These are phyloP conservation scores for Corynespora cassiicola DNA, from an alignment of 2,329 filamentous ascomycete species.

Conservation along the genomic window DNA sequence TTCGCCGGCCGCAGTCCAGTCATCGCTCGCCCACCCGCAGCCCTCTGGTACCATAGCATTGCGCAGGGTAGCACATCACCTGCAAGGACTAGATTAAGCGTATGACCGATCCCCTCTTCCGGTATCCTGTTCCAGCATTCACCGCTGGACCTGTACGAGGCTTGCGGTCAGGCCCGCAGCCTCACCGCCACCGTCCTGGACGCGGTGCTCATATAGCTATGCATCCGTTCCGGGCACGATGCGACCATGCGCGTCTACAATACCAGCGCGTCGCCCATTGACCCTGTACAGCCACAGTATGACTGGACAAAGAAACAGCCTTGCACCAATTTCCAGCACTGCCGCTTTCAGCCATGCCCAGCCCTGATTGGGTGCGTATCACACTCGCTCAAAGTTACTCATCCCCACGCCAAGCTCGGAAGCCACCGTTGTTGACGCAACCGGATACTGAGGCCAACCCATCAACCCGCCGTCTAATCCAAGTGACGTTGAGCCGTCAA, in stretches of 20 bases:
- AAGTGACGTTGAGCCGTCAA: too few relatives aligned
- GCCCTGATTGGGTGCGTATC: not conserved
- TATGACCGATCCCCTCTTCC: constrained; percentile 18
- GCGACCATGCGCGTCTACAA: constrained; percentile 4
- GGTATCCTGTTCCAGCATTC: constrained; percentile 9
- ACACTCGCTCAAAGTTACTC: constrained; percentile 2
- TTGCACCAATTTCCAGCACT: constrained; percentile 6
- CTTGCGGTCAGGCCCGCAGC: constrained; percentile 9
- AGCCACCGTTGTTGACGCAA: constrained; percentile 1
- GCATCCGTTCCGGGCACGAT: constrained; percentile 7
- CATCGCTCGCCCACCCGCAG: constrained; percentile 21
- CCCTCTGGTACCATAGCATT: constrained; percentile 24
- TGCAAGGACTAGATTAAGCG: constrained; percentile 15
- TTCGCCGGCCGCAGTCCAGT: constrained; percentile 12
- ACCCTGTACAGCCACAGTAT: constrained; percentile 5
- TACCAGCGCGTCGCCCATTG: constrained; percentile 2
- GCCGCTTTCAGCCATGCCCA: constrained; percentile 1
- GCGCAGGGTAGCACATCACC: constrained; percentile 13
- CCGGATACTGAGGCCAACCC: not conserved
- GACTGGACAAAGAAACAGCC: constrained; percentile 5
- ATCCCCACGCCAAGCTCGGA: constrained; percentile 1
- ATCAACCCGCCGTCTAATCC: constrained; percentile 4
- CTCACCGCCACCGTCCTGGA: constrained; percentile 13
- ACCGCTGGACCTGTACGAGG: constrained; percentile 27
- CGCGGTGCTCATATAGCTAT: constrained; percentile 16